Conservation (phyloP, 116 monocot genomes). For the Cymodocea nodosa region DNA sequence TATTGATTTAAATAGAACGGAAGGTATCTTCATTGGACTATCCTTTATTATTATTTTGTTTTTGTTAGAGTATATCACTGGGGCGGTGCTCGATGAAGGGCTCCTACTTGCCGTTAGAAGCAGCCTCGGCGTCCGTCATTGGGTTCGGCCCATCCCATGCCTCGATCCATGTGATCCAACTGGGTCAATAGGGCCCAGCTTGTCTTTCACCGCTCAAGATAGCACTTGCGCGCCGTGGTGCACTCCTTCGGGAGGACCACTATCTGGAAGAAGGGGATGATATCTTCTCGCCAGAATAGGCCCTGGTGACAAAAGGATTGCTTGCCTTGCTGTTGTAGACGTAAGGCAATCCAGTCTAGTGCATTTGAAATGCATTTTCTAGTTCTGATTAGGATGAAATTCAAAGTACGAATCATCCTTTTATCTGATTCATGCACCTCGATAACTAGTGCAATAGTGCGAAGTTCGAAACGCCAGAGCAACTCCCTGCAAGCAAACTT, state of each 20-base stretch:
- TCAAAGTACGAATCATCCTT: too few relatives aligned
- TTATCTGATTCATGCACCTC: too few relatives aligned
- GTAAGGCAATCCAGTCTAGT: conserved; percentile 35
- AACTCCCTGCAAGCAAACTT: too few relatives aligned
- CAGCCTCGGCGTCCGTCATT: background rate
- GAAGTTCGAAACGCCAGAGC: too few relatives aligned
- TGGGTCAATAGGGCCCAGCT: conserved; percentile 24
- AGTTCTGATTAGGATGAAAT: too few relatives aligned
- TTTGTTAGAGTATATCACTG: background rate
- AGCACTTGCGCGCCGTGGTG: conserved; percentile 27
- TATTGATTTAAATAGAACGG: background rate
- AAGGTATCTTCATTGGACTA: background rate
- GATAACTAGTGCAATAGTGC: too few relatives aligned
- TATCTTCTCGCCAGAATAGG: conserved; percentile 37
- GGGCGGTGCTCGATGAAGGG: background rate
- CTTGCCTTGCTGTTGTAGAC: conserved; percentile 41
- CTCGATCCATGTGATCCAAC: conserved; percentile 35
- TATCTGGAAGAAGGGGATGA: conserved; percentile 36
- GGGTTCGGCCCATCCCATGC: conserved; percentile 37
- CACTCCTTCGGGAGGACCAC: conserved; percentile 27
- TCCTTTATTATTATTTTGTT: background rate
- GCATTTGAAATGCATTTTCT: too few relatives aligned
- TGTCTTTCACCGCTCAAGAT: conserved; percentile 29
- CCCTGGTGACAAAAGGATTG: conserved; percentile 38
- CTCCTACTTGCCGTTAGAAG: conserved; percentile 3